Conservation (phyloP, 2,329 filamentous ascomycete species). For the Sporothrix pseudoabietina region DNA sequence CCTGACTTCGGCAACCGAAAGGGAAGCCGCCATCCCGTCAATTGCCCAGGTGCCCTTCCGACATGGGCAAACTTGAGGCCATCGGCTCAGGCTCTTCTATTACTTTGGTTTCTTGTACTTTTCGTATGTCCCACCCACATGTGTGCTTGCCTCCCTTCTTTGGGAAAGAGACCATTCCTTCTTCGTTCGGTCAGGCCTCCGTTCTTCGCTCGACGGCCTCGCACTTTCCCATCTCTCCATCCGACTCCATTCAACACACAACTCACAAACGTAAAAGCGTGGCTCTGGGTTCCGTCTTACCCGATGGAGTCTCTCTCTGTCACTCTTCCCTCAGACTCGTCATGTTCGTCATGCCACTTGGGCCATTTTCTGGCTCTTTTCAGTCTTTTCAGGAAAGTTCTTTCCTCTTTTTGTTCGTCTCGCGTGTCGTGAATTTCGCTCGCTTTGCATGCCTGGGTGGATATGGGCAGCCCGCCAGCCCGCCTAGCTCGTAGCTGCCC, state of each 20-base stretch:
- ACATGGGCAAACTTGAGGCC: neutral
- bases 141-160: neutral
- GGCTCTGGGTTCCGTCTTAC: neutral
- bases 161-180: neutral
- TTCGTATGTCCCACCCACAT: neutral
- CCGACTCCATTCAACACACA: neutral
- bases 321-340: neutral
- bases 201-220: conserved; percentile 14
- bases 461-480: neutral
- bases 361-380: neutral
- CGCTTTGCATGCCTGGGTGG: neutral
- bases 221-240: conserved; percentile 8
- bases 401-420: conserved; percentile 11
- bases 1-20: neutral
- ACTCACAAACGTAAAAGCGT: neutral
- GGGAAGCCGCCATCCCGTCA: neutral
- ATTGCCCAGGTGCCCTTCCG: neutral
- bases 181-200: neutral
- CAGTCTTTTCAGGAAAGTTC: neutral
- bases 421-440: conserved; percentile 11
- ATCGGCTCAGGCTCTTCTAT: neutral
- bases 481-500: neutral
- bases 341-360: conserved; percentile 3
- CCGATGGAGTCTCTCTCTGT: neutral
- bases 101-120: neutral